Evolutionary conservation across 202 grass and related monocot species (phyloP), one percentile per base, ranked within the genome.

Genomic region (Setaria viridis): DNA sequence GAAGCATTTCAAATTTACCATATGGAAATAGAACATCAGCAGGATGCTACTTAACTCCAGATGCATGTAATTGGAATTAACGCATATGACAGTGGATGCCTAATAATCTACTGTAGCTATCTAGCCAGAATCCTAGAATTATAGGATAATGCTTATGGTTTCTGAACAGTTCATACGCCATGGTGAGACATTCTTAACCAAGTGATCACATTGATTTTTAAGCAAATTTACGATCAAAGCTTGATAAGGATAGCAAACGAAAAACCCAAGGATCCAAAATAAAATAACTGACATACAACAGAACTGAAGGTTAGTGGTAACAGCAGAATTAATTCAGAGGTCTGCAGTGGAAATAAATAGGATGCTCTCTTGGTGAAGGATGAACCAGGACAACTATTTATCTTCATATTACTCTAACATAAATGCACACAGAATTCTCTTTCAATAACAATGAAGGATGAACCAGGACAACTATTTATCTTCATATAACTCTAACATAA

Each of bases 221-320:
- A 85, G 5, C 39, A 46, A 16, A 78, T n/a, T 81, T 20, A 49
- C 81, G 60, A 21, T 85, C 73, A 77, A 46, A 46, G 7, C 48
- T 72, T 75, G 45, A 53, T 54, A 63, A 73, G 32, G 8, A 47
- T 45, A 46, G 37, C 21, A 48, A 48, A 3, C 5, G 10, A 62
- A 72, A 15, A 62, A 6, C 53, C 21, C 5, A 72, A 14, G 25
- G 69, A 72, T 49, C 30, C 3, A 55, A 55, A 70, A 71, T 46
- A 46, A 46, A 46, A 46, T 46, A 83, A 47, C 4, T 16, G 45
- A 7, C 21, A 47, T 47, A 48, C 2, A 3, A 17, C 53, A 9
- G 37, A 83, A n/a, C 33, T 39, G 41, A 64, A 66, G 50, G 32
- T 20, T 20, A 45, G 9, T 54, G 25, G 56, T 32, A 72, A 9